Evolutionary conservation across 345 rosid genomes (phyloP).

Genomic region (Brassica cretica): DNA sequence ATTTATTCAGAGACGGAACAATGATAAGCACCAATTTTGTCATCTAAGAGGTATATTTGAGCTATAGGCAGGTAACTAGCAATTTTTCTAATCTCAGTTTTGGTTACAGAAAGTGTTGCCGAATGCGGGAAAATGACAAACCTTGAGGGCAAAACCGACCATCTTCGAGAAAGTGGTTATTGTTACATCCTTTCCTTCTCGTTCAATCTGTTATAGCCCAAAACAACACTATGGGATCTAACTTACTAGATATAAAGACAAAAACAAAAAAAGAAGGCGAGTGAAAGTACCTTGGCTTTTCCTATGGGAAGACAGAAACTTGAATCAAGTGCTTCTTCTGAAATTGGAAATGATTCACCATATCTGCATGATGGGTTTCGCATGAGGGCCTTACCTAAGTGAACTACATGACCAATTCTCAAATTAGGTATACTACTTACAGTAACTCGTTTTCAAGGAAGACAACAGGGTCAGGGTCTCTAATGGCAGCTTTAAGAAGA

Average conservation of each 20-base stretch:
- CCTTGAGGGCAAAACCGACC: conserved; percentile 89
- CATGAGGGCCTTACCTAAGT: neutral
- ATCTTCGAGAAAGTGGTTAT: conserved; percentile 79
- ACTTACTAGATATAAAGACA: neutral
- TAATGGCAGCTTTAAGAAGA: conserved; percentile 87
- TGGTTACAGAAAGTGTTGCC: neutral
- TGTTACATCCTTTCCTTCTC: conserved; percentile 91
- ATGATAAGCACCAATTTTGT: neutral
- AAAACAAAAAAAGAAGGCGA: neutral
- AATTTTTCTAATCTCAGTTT: neutral
- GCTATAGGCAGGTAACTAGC: neutral
- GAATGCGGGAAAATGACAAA: conserved; percentile 29
- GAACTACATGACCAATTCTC: neutral
- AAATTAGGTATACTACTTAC: conserved; percentile 48
- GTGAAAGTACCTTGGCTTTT: conserved; percentile 72
- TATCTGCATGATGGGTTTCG: conserved; percentile 47
- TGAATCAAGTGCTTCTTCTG: conserved; percentile 87
- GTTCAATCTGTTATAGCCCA: conserved; percentile 62
- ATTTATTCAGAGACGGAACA: neutral
- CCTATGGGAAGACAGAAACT: conserved; percentile 95
- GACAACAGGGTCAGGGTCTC: conserved; percentile 96
- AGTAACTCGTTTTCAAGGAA: conserved; percentile 93
- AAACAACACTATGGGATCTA: neutral
- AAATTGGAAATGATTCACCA: conserved; percentile 89
- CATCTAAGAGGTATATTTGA: neutral